Evolutionary conservation across 129 eudicot genomes (phyloP).

Genomic region (Arctium lappa): DNA sequence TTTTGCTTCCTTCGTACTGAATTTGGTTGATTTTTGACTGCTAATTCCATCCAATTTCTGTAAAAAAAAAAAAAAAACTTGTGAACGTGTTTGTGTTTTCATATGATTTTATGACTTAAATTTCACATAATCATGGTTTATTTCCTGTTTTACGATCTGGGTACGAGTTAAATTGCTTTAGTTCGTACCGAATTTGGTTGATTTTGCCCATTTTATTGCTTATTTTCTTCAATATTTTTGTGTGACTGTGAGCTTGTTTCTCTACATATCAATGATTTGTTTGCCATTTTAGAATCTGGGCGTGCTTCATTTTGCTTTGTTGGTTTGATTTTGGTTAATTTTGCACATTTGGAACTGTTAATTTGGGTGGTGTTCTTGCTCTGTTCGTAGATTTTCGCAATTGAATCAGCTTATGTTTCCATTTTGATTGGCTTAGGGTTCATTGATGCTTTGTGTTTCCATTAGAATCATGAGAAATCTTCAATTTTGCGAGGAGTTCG

Average conservation of each 20-base stretch:
- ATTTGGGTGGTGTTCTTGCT: neutral
- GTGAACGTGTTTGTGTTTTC: neutral
- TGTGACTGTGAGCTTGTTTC: neutral
- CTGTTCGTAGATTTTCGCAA: neutral
- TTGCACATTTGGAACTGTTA: neutral
- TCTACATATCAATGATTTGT: neutral
- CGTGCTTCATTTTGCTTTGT: conserved; percentile 2
- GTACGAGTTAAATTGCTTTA: conserved; percentile 3
- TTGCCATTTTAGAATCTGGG: conserved; percentile 15
- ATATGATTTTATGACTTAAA: neutral
- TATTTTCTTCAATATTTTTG: neutral
- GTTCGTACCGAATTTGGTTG: conserved; percentile 1
- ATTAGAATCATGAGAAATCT: neutral
- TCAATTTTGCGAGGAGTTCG: neutral
- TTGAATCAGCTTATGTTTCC: neutral
- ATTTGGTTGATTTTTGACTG: neutral
- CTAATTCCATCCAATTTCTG: neutral
- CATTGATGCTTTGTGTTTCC: neutral
- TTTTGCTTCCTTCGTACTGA: neutral
- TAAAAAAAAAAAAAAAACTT: neutral
- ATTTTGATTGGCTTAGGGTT: conserved; percentile 7
- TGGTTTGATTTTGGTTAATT: neutral
- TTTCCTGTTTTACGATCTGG: conserved; percentile 4
- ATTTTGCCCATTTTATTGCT: neutral
- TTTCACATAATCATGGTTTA: neutral